Base-by-base conservation (phyloP, 2,329 filamentous ascomycete species). In the Cladosporium phlei region DNA sequence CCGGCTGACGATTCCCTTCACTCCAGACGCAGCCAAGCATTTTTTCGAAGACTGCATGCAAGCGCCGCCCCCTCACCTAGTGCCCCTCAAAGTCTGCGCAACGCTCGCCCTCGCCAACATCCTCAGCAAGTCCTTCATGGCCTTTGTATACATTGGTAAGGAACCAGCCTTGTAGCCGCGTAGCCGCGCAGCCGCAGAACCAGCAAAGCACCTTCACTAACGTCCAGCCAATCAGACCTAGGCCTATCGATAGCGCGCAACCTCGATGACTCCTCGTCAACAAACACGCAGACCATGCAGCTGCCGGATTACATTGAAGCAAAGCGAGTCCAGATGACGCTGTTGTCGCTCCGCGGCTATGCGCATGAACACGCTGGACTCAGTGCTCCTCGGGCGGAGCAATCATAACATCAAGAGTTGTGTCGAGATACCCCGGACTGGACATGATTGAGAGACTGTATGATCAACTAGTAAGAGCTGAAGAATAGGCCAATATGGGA, bases 31-130 rank as follows among this genome's bases (percentile, higher is more conserved):
- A 22, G 33, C 42, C 10, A 45, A 45, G 17, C 42, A 45, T 19
- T 45, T 37, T 24, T 45, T 45, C 24, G 42, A 45, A 45, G 42
- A 45, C 9, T 45, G 42, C 12, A 45, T 45, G 42, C 42, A 45
- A 28, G 35, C 32, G 3, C 24, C 42, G 5, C 21, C 29, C 9
- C 42, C 42, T 3, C 24, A 45, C 17, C 19, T 45, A 12, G 42
- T 45, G 2, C 42, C 42, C 7, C 24, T 45, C 11, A 37, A 30
- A 37, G 32, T 45, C 7, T 45, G 42, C 24, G 42, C 32, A 3
- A 45, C 37, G 42, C 42, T 45, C 22, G 32, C 32, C n/a, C 24
- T 45, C 5, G 30, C 32, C 19, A 45, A 45, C 19, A 37, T 45
- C 32, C 42, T 45, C 8, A 45, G 32, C 24, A 35, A 37, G 28